Percentiles rank a stretch among this genome's conserved stretches.
Evolutionary conservation across 2,329 filamentous ascomycete genomes (phyloP).

Genomic region (Fusarium papillatum): DNA sequence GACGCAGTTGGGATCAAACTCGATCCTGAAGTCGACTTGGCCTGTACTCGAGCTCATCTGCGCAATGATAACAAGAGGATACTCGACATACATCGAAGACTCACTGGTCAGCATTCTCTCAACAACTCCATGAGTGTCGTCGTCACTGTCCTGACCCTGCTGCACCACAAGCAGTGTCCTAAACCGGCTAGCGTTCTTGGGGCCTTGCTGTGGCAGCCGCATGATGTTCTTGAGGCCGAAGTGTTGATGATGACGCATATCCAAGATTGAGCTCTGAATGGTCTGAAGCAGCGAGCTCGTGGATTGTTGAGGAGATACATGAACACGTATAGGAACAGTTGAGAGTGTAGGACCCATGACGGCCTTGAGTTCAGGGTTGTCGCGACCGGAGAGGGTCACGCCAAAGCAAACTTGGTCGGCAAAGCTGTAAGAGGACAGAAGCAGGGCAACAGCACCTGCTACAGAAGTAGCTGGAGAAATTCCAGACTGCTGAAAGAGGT

Average conservation of each 20-base stretch:
- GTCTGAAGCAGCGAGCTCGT: not conserved
- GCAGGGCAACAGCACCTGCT: not conserved
- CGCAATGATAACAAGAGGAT: not conserved
- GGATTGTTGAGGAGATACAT: not conserved
- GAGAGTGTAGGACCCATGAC: not conserved
- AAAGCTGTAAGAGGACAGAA: not conserved
- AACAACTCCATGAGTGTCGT: not conserved
- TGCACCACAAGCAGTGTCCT: not conserved
- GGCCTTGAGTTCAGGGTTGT: not conserved
- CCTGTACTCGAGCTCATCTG: not conserved
- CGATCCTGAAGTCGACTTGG: not conserved
- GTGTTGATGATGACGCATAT: not conserved
- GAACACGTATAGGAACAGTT: not conserved
- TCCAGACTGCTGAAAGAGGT: not conserved
- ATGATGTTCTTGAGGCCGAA: not conserved
- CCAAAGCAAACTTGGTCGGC: not conserved
- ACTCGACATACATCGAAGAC: not conserved
- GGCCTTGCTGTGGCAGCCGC: not conserved
- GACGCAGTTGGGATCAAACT: not conserved
- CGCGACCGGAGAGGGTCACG: not conserved
- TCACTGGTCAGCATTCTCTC: not conserved
- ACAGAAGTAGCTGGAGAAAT: not conserved
- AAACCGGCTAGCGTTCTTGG: not conserved
- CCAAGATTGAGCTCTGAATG: not conserved
- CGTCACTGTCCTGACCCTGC: not conserved